Conservation (phyloP, 169 alveolate species). For the Perkinsus olseni region DNA sequence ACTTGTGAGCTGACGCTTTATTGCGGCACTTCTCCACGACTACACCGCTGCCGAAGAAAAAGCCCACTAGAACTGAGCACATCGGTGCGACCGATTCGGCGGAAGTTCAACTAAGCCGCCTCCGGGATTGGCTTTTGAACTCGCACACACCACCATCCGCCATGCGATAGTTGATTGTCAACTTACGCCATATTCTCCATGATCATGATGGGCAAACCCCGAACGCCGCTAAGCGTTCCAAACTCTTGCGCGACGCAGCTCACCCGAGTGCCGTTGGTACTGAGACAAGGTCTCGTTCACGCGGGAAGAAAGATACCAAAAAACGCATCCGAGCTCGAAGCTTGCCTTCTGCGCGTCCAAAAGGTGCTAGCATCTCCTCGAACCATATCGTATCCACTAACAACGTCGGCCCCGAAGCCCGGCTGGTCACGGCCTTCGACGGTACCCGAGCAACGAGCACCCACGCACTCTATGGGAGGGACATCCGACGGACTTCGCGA, state of each 20-base stretch:
- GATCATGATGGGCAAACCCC: background rate
- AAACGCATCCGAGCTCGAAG: background rate
- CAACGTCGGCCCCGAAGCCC: background rate
- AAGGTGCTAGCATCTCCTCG: background rate
- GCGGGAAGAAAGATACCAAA: background rate
- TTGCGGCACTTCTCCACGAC: too few species aligned
- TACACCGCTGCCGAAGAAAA: too few species aligned
- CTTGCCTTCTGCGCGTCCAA: background rate
- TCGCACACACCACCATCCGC: too few species aligned
- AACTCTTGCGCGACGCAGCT: background rate
- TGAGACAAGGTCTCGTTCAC: background rate
- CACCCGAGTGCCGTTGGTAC: background rate
- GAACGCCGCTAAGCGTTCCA: background rate
- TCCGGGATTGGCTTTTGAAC: too few species aligned
- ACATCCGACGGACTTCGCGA: background rate
- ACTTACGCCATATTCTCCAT: background rate
- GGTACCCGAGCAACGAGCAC: background rate
- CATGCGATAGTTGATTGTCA: background rate
- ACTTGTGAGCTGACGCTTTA: too few species aligned
- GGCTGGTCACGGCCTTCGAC: background rate
- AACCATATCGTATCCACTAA: background rate
- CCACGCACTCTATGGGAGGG: background rate
- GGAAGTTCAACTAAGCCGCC: too few species aligned
- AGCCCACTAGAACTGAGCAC: too few species aligned
- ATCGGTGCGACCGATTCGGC: too few species aligned